Conservation (phyloP, 345 rosid species). For the Eutrema heterophyllum region DNA sequence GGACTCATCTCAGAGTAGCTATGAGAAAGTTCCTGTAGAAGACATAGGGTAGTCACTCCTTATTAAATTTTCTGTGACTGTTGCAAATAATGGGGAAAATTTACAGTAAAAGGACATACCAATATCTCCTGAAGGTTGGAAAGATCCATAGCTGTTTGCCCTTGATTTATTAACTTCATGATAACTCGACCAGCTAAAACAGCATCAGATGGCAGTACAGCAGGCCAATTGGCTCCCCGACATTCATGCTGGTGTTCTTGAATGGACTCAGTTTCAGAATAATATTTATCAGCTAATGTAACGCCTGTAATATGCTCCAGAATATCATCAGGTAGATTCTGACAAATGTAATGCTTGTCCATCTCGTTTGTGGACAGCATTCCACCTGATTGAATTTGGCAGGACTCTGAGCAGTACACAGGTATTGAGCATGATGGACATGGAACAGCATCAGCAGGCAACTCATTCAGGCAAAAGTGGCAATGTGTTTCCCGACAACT, state of each 20-base stretch:
- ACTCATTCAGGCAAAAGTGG: constrained; percentile 78
- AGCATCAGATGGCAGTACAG: constrained; percentile 62
- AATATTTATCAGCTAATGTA: constrained; percentile 16
- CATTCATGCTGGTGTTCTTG: constrained; percentile 88
- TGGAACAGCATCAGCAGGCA: constrained; percentile 67
- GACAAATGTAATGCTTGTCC: constrained; percentile 17
- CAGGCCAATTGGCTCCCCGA: constrained; percentile 70
- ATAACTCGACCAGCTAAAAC: constrained; percentile 74
- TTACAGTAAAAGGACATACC: constrained; percentile 33
- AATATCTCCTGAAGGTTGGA: constrained; percentile 34
- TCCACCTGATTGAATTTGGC: constrained; percentile 60
- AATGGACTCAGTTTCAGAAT: constrained; percentile 33
- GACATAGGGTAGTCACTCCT: constrained; percentile 2
- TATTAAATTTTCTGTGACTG: not conserved
- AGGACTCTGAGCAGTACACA: constrained; percentile 69
- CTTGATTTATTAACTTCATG: constrained; percentile 45
- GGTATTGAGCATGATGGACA: constrained; percentile 69
- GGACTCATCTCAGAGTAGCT: constrained; percentile 50
- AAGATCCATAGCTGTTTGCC: constrained; percentile 29
- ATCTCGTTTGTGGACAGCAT: constrained; percentile 13
- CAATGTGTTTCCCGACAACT: constrained; percentile 65
- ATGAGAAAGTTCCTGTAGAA: constrained; percentile 56
- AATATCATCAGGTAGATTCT: constrained; percentile 29
- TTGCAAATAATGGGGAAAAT: not conserved
- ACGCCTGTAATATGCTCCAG: constrained; percentile 40